Evolutionary conservation across 176 grass and related monocot genomes (phyloP), one percentile per base, ranked within the genome.

Genomic region (Rhynchospora pubera): DNA sequence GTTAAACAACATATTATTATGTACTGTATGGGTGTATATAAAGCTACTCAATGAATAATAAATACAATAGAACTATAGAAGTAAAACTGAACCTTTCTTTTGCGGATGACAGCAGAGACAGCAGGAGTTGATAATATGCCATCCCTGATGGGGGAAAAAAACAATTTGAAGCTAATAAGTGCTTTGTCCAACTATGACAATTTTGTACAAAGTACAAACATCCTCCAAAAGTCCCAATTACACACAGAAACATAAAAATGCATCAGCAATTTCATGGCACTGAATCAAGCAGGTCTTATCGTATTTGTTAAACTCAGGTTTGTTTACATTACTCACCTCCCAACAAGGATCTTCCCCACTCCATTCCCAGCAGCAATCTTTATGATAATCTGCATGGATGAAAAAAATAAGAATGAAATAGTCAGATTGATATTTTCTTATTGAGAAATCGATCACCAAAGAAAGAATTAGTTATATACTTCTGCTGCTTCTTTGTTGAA

Each of bases 311-410:
- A 60, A 81, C 48, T 83, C 28, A 16, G 69, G 12, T 79, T 66
- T 65, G 22, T 59, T 63, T 57, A 72, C 15, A 61, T 81, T 30
- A 72, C 84, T 87, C 23, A 97, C 94, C 82, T 88, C 56, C 94
- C 94, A 15, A 97, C 73, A 28, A 97, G 80, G 50, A 97, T 93
- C 79, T 90, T 93, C 39, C 89, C 88, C 56, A 93, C 94, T 83
- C 94, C 91, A 86, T 97, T 97, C 57, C 94, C 94, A 42, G 91
- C 94, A 9, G 89, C 94, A 72, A 92, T 91, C 87, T 93, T 97
- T 69, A 93, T 90, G 18, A 97, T 97, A 57, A 92, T 90, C 94
- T 97, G 65, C 56, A 79, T 10, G 42, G 5, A 10, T n/a, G 70
- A 56, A 77, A 70, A 24, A 79, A 97, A 73, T 77, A 16, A 67